Evolutionary conservation across 2,329 filamentous ascomycete species (phyloP).

Genomic region (Cercospora sp.): DNA sequence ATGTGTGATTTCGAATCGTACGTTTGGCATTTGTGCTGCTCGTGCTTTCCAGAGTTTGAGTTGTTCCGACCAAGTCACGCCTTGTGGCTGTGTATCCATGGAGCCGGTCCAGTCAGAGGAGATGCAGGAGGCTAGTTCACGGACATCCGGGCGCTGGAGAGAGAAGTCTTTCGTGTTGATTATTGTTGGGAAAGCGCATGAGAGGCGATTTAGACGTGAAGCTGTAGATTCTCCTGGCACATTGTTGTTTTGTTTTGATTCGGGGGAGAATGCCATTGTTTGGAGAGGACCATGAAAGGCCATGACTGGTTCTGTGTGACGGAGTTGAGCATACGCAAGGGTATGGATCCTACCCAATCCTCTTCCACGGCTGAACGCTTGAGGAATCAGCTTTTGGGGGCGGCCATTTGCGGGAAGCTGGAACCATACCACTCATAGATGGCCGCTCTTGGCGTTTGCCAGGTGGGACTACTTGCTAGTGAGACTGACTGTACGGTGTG

Average conservation of each 20-base stretch:
- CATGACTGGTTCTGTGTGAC: background rate
- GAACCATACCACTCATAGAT: background rate
- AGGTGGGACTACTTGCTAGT: background rate
- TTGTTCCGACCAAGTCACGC: slow-evolving; percentile 4
- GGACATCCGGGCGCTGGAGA: background rate
- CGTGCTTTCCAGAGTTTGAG: slow-evolving; percentile 3
- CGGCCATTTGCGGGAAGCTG: background rate
- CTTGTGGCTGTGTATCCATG: slow-evolving; percentile 15
- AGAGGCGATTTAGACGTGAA: slow-evolving; percentile 3
- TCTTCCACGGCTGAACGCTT: background rate
- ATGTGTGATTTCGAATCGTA: slow-evolving; percentile 7
- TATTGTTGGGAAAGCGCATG: slow-evolving; percentile 5
- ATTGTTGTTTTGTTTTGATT: background rate
- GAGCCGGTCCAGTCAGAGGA: slow-evolving; percentile 6
- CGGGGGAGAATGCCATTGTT: background rate
- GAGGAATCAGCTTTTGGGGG: background rate
- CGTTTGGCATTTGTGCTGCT: slow-evolving; percentile 1
- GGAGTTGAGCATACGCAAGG: background rate
- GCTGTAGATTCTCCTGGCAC: background rate
- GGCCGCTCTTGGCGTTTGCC: background rate
- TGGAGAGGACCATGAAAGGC: background rate
- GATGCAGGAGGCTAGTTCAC: slow-evolving; percentile 6
- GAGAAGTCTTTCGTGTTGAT: slow-evolving; percentile 3
- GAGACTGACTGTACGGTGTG: background rate
- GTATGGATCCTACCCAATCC: background rate